These are phyloP conservation scores for Globisporangium abappressorium DNA, from an alignment of 352 stramenopile species.

Conservation along the genomic window DNA sequence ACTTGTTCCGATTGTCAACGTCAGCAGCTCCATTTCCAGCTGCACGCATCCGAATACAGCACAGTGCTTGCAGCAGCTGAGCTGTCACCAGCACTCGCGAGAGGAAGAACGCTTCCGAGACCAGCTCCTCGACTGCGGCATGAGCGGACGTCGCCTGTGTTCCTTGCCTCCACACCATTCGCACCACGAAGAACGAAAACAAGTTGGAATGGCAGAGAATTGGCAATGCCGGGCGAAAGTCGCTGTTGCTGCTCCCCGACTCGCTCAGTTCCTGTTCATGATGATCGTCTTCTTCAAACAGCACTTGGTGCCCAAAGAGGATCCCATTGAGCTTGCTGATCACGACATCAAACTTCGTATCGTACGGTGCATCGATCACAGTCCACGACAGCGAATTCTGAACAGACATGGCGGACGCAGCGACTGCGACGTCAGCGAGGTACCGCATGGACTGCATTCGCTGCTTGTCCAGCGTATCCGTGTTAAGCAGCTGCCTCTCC, in stretches of 20 bases:
- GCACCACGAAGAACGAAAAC: slow-evolving; percentile 52
- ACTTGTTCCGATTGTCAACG: not conserved
- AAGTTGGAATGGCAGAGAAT: slow-evolving; percentile 51
- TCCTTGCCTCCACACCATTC: slow-evolving; percentile 42
- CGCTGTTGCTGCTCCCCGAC: slow-evolving; percentile 14
- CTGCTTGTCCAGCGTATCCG: slow-evolving; percentile 32
- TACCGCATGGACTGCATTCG: slow-evolving; percentile 61
- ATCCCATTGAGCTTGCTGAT: slow-evolving; percentile 49
- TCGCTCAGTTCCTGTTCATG: slow-evolving; percentile 3
- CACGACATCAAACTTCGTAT: slow-evolving; percentile 46
- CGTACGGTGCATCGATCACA: slow-evolving; percentile 32
- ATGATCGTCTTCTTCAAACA: slow-evolving; percentile 60
- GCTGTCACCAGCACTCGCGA: slow-evolving; percentile 55
- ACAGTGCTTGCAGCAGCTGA: slow-evolving; percentile 56
- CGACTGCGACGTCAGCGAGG: slow-evolving; percentile 40
- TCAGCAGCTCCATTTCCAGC: not conserved
- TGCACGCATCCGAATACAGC: slow-evolving; percentile 27
- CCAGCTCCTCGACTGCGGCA: slow-evolving; percentile 34
- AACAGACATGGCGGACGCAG: slow-evolving; percentile 37
- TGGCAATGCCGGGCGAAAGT: slow-evolving; percentile 30
- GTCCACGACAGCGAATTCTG: slow-evolving; percentile 43
- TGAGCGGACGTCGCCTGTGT: slow-evolving; percentile 25
- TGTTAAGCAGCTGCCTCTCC: slow-evolving; percentile 38
- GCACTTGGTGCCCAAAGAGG: slow-evolving; percentile 69
- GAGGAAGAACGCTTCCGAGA: slow-evolving; percentile 57